Evolutionary conservation across 1,284 basidiomycete genomes (phyloP).

Genomic region (Cutaneotrichosporon dermatis): DNA sequence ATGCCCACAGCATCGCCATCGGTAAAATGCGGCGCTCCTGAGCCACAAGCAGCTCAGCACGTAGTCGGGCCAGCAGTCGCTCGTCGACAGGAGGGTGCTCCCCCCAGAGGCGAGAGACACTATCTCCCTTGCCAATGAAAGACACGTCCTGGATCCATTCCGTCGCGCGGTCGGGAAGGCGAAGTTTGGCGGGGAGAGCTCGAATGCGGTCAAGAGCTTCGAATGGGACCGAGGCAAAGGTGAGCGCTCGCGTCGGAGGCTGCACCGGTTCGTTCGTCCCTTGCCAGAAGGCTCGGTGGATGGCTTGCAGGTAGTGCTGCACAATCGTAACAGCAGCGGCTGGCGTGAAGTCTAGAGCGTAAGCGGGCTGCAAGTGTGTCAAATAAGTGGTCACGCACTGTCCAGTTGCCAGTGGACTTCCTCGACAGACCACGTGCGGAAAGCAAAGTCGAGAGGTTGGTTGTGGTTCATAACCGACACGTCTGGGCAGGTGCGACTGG

Average conservation of each 20-base stretch:
- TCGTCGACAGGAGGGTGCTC: conserved; percentile 2
- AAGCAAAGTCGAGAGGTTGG: not conserved
- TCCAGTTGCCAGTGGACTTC: conserved; percentile 2
- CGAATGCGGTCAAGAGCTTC: conserved; percentile 3
- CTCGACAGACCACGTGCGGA: conserved; percentile 1
- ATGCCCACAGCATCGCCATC: not conserved
- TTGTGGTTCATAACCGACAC: not conserved
- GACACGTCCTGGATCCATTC: conserved; percentile 4
- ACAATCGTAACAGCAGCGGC: not conserved
- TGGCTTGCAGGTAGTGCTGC: conserved; percentile 1
- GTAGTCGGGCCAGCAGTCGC: conserved; percentile 2
- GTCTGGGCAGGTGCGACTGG: not conserved
- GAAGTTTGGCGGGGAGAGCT: not conserved
- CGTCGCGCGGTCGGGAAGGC: not conserved
- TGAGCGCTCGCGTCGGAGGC: not conserved
- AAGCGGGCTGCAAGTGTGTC: too few species aligned
- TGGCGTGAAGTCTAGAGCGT: not conserved
- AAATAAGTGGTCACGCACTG: not conserved
- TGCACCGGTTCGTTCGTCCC: not conserved
- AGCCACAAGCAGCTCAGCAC: conserved; percentile 2
- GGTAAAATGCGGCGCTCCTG: conserved; percentile 3
- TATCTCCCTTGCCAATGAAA: conserved; percentile 1
- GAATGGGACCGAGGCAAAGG: not conserved
- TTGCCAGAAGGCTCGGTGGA: not conserved
- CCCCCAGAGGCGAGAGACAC: conserved; percentile 1